Evolutionary conservation across 805 yeast genomes (phyloP).

Genomic region (Barnettozyma populi): DNA sequence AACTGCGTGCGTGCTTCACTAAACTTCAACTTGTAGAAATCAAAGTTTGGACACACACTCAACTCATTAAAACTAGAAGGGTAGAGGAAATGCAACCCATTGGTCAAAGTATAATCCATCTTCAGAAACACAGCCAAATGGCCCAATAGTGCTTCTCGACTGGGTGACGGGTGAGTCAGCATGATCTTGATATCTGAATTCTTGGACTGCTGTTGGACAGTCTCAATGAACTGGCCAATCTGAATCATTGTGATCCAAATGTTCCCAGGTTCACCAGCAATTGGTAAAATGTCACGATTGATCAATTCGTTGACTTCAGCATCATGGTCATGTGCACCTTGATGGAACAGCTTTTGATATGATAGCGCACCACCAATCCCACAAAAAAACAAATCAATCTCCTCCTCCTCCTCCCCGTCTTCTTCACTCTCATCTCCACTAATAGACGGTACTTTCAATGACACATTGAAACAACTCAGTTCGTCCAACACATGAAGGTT

Average conservation of each 20-base stretch:
- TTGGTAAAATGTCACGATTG: slow-evolving; percentile 37
- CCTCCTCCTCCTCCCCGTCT: slow-evolving; percentile 15
- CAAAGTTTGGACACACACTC: slow-evolving; percentile 57
- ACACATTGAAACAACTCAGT: slow-evolving; percentile 36
- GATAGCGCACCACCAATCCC: slow-evolving; percentile 74
- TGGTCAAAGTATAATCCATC: slow-evolving; percentile 69
- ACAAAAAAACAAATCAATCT: slow-evolving; percentile 44
- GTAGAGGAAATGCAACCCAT: slow-evolving; percentile 65
- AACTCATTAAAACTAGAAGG: slow-evolving; percentile 66
- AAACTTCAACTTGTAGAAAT: slow-evolving; percentile 57
- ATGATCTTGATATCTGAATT: slow-evolving; percentile 51
- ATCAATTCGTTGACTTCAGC: slow-evolving; percentile 10
- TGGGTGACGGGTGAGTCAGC: slow-evolving; percentile 64
- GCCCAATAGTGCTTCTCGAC: slow-evolving; percentile 62
- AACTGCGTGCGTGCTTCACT: slow-evolving; percentile 55
- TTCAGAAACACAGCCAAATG: slow-evolving; percentile 61
- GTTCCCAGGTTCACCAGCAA: slow-evolving; percentile 59
- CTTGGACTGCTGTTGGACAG: slow-evolving; percentile 36
- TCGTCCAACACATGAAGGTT: slow-evolving; percentile 64
- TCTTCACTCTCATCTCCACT: neutral
- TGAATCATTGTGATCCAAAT: slow-evolving; percentile 72
- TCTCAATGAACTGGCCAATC: slow-evolving; percentile 57
- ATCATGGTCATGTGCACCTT: slow-evolving; percentile 35
- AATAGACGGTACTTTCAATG: slow-evolving; percentile 1
- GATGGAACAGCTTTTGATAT: slow-evolving; percentile 62